Evolutionary conservation across 139 green algal genomes (phyloP), one percentile per base, ranked within the genome.

Genomic region (Chlamydomonas sphaeroides): DNA sequence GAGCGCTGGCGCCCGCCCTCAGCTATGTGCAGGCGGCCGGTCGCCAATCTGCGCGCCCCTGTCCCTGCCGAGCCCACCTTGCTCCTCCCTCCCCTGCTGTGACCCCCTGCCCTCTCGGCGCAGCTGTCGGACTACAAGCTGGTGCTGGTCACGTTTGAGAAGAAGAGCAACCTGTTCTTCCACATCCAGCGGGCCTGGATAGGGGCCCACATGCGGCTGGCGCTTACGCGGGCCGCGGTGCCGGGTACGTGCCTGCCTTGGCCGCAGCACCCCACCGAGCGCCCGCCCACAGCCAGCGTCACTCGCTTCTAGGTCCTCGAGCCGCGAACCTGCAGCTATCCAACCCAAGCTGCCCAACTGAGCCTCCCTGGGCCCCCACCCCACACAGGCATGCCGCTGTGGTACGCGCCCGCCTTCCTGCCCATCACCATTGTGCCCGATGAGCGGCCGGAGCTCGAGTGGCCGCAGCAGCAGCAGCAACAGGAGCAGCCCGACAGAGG

Each of bases 111-210:
- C 42, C 21, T 36, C 62, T n/a, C n/a, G n/a, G 15, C 28, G 20
- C 66, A 78, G 79, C 66, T 85, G 67, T 49, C 68, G 20, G 45
- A 49, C 11, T 81, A 86, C 53, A 53, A 35, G 41, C 53, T 90
- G 35, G 48, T 80, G 51, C 65, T 90, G 41, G 62, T 90, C 2
- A 88, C 81, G 28, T 62, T 90, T 7, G 86, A 90, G 66, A 69
- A 63, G 1, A 56, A 70, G n/a, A 81, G 51, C 36, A 56, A 76
- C 38, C 77, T 90, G 49, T 90, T 70, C 36, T 90, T 79, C 65
- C 86, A 90, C 82, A 62, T 86, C 11, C 69, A 84, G 61, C 45
- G 59, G 41, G 86, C 86, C 2, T 90, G 86, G 86, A n/a, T 88
- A 21, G 81, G 86, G n/a, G 86, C 86, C 0, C 83, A 84, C 76